Percentiles rank a stretch among this genome's conserved stretches.
These are phyloP conservation scores for Trypanosoma cruzi DNA, from an alignment of 208 protist genomes.

Conservation along the genomic window DNA sequence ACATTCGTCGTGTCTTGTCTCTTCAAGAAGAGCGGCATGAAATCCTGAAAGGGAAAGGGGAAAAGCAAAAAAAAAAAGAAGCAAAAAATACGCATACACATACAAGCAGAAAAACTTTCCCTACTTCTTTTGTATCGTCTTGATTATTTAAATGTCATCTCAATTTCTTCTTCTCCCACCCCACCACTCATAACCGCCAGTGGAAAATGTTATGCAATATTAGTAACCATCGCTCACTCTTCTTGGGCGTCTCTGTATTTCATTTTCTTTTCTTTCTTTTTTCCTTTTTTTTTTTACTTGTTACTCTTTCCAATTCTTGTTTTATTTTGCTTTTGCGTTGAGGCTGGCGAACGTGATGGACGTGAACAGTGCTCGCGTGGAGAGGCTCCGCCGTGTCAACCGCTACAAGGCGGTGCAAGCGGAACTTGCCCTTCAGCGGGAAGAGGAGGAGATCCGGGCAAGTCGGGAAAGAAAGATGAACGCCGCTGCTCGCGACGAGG, in stretches of 20 bases:
- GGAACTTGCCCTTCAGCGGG: conserved; percentile 73
- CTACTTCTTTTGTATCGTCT: background rate
- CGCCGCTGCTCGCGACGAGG: conserved; percentile 63
- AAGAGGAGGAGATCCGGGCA: conserved; percentile 68
- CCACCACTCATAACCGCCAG: background rate
- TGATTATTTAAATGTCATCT: background rate
- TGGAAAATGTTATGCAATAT: too few relatives aligned
- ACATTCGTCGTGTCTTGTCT: conserved; percentile 10
- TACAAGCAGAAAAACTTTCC: background rate
- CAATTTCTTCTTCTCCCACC: background rate
- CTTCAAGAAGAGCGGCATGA: background rate
- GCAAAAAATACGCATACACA: too few relatives aligned
- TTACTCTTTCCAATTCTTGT: background rate
- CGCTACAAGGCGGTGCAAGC: conserved; percentile 87
- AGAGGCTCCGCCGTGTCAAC: conserved; percentile 85
- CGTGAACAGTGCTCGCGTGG: conserved; percentile 57
- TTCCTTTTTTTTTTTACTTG: conserved; percentile 17
- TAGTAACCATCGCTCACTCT: too few relatives aligned
- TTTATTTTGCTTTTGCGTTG: background rate
- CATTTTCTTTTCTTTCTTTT: conserved; percentile 2
- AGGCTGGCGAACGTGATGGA: conserved; percentile 34
- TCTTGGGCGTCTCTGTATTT: too few relatives aligned
- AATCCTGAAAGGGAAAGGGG: background rate
- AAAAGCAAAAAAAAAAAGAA: background rate
- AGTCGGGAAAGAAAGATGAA: conserved; percentile 48